Conservation (phyloP, 2,329 filamentous ascomycete species). For the Colletotrichum cordylinicola region DNA sequence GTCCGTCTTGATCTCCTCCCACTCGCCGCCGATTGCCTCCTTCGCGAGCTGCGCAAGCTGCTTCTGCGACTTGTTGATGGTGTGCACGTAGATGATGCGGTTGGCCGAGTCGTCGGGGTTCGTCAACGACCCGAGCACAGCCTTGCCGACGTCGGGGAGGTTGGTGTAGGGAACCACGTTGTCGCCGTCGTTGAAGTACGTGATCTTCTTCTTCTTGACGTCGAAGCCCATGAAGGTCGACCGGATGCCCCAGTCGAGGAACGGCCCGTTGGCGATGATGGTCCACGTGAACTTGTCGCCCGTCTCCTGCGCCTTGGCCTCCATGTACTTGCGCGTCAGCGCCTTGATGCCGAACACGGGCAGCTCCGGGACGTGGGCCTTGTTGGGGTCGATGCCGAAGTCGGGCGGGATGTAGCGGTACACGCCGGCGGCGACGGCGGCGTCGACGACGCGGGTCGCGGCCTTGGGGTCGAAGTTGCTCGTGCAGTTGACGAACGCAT, state of each 20-base stretch:
- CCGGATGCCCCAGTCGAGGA: constrained; percentile 33
- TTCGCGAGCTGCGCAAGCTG: constrained; percentile 26
- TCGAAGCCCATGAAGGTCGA: constrained; percentile 27
- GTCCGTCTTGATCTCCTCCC: constrained; percentile 23
- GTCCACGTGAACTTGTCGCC: constrained; percentile 30
- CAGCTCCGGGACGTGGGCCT: constrained; percentile 17
- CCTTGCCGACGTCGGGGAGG: constrained; percentile 29
- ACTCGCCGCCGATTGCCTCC: constrained; percentile 22
- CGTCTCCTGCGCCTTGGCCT: constrained; percentile 27
- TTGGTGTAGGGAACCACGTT: constrained; percentile 27
- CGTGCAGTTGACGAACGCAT: constrained; percentile 54
- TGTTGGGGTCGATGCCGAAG: constrained; percentile 46
- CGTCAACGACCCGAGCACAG: constrained; percentile 29
- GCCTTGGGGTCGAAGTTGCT: constrained; percentile 41
- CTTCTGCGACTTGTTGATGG: constrained; percentile 26
- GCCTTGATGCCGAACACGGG: constrained; percentile 27
- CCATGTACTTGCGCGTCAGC: constrained; percentile 20
- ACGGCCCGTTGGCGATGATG: constrained; percentile 31
- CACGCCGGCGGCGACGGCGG: constrained; percentile 64
- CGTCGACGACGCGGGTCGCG: constrained; percentile 55
- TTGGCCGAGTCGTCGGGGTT: constrained; percentile 34
- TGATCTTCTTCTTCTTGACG: constrained; percentile 25
- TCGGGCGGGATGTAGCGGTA: constrained; percentile 68
- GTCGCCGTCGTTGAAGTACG: constrained; percentile 30
- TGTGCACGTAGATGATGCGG: constrained; percentile 27